Evolutionary conservation across 1,284 basidiomycete species (phyloP).

Genomic region (Trichosporon ovoides): DNA sequence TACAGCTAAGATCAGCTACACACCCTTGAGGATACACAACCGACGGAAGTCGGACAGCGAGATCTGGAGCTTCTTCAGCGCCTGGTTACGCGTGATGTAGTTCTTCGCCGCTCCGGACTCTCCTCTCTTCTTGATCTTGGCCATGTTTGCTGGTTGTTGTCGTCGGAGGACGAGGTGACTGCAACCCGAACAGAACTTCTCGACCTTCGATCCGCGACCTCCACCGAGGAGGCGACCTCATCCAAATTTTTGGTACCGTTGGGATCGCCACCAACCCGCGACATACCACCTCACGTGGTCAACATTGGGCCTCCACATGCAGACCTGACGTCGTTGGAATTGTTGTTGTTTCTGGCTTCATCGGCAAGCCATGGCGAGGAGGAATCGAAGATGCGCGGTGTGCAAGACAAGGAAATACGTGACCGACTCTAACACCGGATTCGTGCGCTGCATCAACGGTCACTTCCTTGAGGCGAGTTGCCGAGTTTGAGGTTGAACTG

Average conservation of each 20-base stretch:
- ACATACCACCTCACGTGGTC: constrained; percentile 15
- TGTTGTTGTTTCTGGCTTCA: neutral
- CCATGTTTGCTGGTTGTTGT: constrained; percentile 56
- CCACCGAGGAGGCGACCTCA: neutral
- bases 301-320: constrained; percentile 12
- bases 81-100: constrained; percentile 84
- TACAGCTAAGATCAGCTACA: constrained; percentile 25
- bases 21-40: constrained; percentile 96
- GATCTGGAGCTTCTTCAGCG: constrained; percentile 89
- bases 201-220: neutral
- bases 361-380: constrained; percentile 30
- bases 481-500: neutral
- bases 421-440: constrained; percentile 24
- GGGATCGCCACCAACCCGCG: neutral
- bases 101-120: constrained; percentile 92
- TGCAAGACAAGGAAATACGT: constrained; percentile 21
- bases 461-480: constrained; percentile 44
- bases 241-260: constrained; percentile 22
- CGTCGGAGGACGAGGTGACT: constrained; percentile 1
- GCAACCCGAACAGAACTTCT: neutral
- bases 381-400: constrained; percentile 28
- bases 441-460: constrained; percentile 46
- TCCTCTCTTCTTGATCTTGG: constrained; percentile 80
- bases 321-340: neutral
- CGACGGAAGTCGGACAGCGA: constrained; percentile 95